A percentile compares a stretch with the other conserved stretches of the same genome.
These are phyloP conservation scores for Ogataea zsoltii DNA, from an alignment of 805 yeast genomes.

Conservation along the genomic window DNA sequence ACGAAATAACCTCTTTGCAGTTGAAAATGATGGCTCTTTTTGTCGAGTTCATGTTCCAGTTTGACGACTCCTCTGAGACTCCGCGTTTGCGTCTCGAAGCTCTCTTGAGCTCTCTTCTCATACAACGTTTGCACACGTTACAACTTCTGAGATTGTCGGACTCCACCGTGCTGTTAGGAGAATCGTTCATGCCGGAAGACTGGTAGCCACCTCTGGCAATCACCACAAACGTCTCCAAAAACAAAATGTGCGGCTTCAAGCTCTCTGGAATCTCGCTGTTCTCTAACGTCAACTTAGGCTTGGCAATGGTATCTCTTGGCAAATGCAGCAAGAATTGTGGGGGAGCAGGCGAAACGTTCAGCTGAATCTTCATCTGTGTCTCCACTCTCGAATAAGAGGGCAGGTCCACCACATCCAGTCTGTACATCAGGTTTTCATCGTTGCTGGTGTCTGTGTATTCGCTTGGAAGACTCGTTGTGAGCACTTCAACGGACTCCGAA, in stretches of 20 bases:
- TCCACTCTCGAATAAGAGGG: constrained; percentile 90
- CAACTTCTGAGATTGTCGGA: constrained; percentile 43
- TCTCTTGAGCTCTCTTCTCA: constrained; percentile 89
- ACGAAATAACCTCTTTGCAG: constrained; percentile 81
- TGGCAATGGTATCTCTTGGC: constrained; percentile 85
- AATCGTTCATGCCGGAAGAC: constrained; percentile 3
- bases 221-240: constrained; percentile 79
- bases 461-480: constrained; percentile 30
- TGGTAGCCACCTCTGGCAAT: constrained; percentile 19
- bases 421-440: constrained; percentile 38
- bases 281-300: constrained; percentile 73
- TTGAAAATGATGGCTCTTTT: constrained; percentile 89
- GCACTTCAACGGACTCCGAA: constrained; percentile 25
- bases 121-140: constrained; percentile 83
- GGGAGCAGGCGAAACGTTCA: constrained; percentile 76
- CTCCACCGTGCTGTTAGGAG: constrained; percentile 1
- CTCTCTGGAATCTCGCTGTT: constrained; percentile 48
- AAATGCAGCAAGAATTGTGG: constrained; percentile 70
- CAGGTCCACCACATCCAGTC: constrained; percentile 55
- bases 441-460: constrained; percentile 27
- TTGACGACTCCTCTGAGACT: constrained; percentile 66
- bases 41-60: constrained; percentile 73
- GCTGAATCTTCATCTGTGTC: constrained; percentile 82
- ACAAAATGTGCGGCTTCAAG: constrained; percentile 55
- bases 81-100: constrained; percentile 90